These are phyloP conservation scores for Pleurotus citrinopileatus DNA, from an alignment of 768 basidiomycete species.

Conservation along the genomic window DNA sequence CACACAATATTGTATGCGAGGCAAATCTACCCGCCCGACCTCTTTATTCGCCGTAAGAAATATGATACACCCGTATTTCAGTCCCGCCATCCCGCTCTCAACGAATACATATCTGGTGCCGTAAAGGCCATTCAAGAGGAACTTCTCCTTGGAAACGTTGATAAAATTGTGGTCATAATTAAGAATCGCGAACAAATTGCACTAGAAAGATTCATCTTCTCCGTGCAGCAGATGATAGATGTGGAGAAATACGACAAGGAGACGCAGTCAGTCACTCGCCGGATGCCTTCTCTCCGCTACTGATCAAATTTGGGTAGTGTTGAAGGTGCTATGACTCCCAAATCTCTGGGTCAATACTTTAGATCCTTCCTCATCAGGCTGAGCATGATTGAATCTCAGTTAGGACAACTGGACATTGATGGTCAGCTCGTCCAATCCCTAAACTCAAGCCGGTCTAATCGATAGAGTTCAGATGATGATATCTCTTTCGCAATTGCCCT, in stretches of 20 bases:
- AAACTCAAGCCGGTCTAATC: neutral
- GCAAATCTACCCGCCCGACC: conserved; percentile 83
- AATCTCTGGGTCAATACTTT: conserved; percentile 70
- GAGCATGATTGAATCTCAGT: conserved; percentile 69
- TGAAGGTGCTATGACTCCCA: conserved; percentile 64
- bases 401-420: conserved; percentile 55
- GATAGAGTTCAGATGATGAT: conserved; percentile 43
- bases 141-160: conserved; percentile 65
- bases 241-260: conserved; percentile 71
- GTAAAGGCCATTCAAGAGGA: conserved; percentile 82
- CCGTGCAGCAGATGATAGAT: conserved; percentile 77
- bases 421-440: conserved; percentile 30
- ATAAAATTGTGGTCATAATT: conserved; percentile 81
- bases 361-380: conserved; percentile 83
- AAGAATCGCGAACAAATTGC: conserved; percentile 77
- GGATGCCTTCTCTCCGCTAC: neutral
- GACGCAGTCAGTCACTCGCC: conserved; percentile 43
- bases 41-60: conserved; percentile 86
- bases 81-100: conserved; percentile 86
- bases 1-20: conserved; percentile 91
- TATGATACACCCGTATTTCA: conserved; percentile 92
- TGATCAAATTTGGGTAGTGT: conserved; percentile 42
- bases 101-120: conserved; percentile 87
- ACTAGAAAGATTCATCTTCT: conserved; percentile 89
- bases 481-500: conserved; percentile 80